A percentile compares a stretch with the other conserved stretches of the same genome.
These are phyloP conservation scores for Alternaria brassicicola DNA, from an alignment of 2,329 filamentous ascomycete species.

Conservation along the genomic window DNA sequence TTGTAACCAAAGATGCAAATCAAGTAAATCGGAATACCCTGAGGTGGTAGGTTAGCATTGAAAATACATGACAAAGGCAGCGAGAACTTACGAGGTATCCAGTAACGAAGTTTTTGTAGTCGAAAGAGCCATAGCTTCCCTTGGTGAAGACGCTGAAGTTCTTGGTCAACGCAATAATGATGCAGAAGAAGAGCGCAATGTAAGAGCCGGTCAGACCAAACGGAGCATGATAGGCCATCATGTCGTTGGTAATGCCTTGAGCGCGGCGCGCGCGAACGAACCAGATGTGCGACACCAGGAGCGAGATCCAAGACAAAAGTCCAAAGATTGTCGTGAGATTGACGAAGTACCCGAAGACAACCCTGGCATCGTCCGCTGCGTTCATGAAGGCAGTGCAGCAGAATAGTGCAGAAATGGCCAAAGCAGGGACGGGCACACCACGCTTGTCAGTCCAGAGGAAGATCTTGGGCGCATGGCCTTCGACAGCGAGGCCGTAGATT, in stretches of 20 bases:
- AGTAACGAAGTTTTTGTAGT: constrained; percentile 78
- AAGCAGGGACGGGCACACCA: constrained; percentile 72
- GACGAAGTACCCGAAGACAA: constrained; percentile 57
- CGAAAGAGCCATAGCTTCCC: constrained; percentile 61
- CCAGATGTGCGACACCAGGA: constrained; percentile 57
- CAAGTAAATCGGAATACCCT: constrained; percentile 75
- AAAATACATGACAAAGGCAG: neutral
- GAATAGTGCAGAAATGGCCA: constrained; percentile 66
- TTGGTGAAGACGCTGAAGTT: constrained; percentile 75
- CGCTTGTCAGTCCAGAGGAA: constrained; percentile 73
- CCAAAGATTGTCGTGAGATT: constrained; percentile 53
- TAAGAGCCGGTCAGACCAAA: constrained; percentile 74
- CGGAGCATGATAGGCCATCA: constrained; percentile 67
- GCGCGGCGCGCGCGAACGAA: constrained; percentile 55
- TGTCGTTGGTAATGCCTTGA: constrained; percentile 53
- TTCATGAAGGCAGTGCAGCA: constrained; percentile 69
- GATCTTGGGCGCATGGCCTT: constrained; percentile 73
- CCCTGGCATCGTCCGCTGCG: constrained; percentile 48
- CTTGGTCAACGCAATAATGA: constrained; percentile 79
- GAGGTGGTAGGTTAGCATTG: constrained; percentile 55
- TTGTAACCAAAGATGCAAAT: constrained; percentile 66
- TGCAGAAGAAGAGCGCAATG: constrained; percentile 71
- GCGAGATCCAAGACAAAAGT: constrained; percentile 57
- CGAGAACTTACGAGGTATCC: constrained; percentile 60
- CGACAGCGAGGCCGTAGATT: constrained; percentile 73